Base-by-base conservation (phyloP, 2,329 filamentous ascomycete genomes). In the Trichoderma citrinoviride region DNA sequence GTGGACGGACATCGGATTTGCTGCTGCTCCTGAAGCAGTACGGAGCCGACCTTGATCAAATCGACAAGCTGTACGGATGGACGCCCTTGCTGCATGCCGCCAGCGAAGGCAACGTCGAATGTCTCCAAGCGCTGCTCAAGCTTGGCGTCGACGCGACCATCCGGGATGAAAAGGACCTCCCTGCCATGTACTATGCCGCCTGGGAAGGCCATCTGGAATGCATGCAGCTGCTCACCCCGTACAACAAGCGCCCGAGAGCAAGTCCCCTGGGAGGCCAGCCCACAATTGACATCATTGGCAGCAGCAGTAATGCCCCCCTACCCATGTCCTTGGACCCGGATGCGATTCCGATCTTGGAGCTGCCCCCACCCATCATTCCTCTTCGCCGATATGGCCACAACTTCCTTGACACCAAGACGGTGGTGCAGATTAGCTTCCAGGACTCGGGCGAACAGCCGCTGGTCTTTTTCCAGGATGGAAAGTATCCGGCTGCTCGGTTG, bases 161-260 rank as follows among this genome's bases (percentile, higher is more conserved):
- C 62, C 79, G 92, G 49, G 95, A 99, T 73, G 95, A 99, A 78
- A 99, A 98, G 74, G 90, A 88, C 17, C 83, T 98, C 4, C 92
- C 93, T 2, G 93, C 95, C 29, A 93, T 98, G 88, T 99, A 99
- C 77, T 99, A 99, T 77, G 95, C 95, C 15, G 94, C 93, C 0
- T 99, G 95, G 95, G 95, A 99, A 79, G 95, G 95, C 0, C 92
- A 98, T 74, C 79, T 98, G 62, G 90, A 94, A 72, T 98, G 95
- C 79, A 97, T 99, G 91, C 89, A 90, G 72, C 83, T 97, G 7
- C 85, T 99, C 37, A 88, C 88, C 5, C 86, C 88, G 1, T 82
- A 81, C 70, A 84, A 84, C 73, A 78, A 73, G 56, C 73, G 75
- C 37, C 79, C 75, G 17, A 74, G 75, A 33, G 75, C 79, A 19